Evolutionary conservation across 2,329 filamentous ascomycete species (phyloP).

Genomic region (Venturiaceae sp.): DNA sequence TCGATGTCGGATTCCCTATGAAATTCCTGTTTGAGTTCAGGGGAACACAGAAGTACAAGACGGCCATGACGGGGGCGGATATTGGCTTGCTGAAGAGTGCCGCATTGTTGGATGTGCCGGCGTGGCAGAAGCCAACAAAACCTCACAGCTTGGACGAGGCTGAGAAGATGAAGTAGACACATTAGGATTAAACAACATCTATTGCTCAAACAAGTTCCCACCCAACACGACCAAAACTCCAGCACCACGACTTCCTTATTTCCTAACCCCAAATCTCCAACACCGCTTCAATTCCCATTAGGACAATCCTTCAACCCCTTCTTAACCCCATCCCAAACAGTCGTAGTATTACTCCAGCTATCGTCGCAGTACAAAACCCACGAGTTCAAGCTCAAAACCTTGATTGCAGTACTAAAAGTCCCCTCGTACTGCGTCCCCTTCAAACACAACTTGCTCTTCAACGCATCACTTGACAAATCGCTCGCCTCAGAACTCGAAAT

Average conservation of each 20-base stretch:
- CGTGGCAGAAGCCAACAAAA: not conserved
- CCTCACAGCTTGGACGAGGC: not conserved
- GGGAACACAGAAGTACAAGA: not conserved
- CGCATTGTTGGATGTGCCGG: not conserved
- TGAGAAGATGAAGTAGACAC: not conserved
- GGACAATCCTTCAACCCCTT: constrained; percentile 1
- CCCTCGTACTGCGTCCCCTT: constrained; percentile 25
- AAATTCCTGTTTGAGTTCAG: constrained; percentile 28
- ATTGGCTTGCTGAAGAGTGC: not conserved
- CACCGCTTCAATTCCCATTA: not conserved
- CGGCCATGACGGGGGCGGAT: not conserved
- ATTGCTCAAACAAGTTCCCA: not conserved
- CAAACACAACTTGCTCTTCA: constrained; percentile 9
- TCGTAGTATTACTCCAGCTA: not conserved
- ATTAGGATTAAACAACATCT: not conserved
- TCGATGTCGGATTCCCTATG: constrained; percentile 47
- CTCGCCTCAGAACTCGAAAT: not conserved
- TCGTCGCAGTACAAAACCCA: constrained; percentile 8
- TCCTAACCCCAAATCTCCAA: too few species aligned
- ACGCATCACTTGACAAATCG: not conserved
- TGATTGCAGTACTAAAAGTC: constrained; percentile 14
- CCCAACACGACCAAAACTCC: too few species aligned
- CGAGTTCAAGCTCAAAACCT: constrained; percentile 1
- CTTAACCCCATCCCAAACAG: not conserved
- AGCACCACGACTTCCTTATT: too few species aligned